phyloP scores from a whole-genome alignment of 208 protist species.

The Trichomonas tenax region DNA sequence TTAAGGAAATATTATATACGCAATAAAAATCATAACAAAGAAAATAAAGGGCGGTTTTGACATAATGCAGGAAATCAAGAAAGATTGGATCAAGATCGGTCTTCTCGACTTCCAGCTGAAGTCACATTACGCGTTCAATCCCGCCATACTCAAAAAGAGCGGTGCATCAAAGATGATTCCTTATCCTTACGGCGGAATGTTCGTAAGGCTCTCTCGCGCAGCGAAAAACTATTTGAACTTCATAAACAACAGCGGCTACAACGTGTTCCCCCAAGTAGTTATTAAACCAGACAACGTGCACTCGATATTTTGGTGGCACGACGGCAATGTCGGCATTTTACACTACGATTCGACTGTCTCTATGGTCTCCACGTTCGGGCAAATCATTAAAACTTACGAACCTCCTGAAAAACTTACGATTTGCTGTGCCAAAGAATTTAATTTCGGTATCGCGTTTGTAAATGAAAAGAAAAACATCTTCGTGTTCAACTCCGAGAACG shows the following conservation, averaged over 20 bases:
- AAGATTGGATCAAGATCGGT: not conserved
- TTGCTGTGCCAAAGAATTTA: not conserved
- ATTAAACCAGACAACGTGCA: not conserved
- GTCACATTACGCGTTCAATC: not conserved
- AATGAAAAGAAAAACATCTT: not conserved
- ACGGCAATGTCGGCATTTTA: not conserved
- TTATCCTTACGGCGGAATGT: not conserved
- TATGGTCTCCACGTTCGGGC: not conserved
- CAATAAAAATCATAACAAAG: too few species aligned
- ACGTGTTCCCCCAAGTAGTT: not conserved
- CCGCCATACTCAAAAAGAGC: not conserved
- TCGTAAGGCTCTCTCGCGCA: not conserved
- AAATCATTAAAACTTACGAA: not conserved
- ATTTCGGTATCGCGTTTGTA: not conserved
- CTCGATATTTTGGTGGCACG: not conserved
- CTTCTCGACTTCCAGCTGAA: not conserved
- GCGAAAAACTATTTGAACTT: not conserved
- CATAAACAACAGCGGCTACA: not conserved
- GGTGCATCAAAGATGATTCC: not conserved
- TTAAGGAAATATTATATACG: too few species aligned
- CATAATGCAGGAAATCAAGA: not conserved
- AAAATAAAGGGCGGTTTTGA: not conserved
- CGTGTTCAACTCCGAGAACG: not conserved
- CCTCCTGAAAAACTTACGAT: not conserved
- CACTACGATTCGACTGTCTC: not conserved